A percentile compares a stretch with the other conserved stretches of the same genome.
Conservation (phyloP, 1,139 yeast genomes). For the Suhomyces choctaworum region DNA sequence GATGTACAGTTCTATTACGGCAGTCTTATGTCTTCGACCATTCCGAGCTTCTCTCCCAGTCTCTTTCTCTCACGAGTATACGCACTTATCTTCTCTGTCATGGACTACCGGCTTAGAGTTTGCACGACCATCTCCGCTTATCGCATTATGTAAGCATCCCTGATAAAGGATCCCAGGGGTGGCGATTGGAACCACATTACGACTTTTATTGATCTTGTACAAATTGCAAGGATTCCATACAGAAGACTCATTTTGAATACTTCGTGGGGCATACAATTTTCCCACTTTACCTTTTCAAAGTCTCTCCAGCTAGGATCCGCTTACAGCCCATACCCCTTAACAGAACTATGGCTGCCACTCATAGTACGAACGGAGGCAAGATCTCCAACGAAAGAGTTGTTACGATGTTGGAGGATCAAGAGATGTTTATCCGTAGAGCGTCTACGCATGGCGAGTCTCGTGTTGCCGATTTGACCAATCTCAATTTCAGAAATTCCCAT, state of each 20-base stretch:
- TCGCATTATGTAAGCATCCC: conserved; percentile 1
- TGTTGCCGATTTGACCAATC: conserved; percentile 27
- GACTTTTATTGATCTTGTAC: not conserved
- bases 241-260: too few species aligned
- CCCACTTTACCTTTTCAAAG: too few species aligned
- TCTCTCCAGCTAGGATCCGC: too few species aligned
- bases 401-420: conserved; percentile 18
- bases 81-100: too few species aligned
- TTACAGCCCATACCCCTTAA: conserved; percentile 7
- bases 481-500: conserved; percentile 34
- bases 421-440: conserved; percentile 27
- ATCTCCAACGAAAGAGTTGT: conserved; percentile 21
- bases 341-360: not conserved
- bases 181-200: not conserved
- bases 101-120: too few species aligned
- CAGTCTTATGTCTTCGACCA: too few species aligned
- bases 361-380: conserved; percentile 1
- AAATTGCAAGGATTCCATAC: too few species aligned
- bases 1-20: too few species aligned
- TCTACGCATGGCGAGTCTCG: conserved; percentile 29
- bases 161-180: conserved; percentile 5
- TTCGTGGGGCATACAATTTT: too few species aligned
- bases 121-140: not conserved
- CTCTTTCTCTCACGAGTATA: too few species aligned
- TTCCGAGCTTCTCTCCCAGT: too few species aligned